phyloP scores from a whole-genome alignment of 2,329 filamentous ascomycete species.

The Trichoderma arundinaceum region DNA sequence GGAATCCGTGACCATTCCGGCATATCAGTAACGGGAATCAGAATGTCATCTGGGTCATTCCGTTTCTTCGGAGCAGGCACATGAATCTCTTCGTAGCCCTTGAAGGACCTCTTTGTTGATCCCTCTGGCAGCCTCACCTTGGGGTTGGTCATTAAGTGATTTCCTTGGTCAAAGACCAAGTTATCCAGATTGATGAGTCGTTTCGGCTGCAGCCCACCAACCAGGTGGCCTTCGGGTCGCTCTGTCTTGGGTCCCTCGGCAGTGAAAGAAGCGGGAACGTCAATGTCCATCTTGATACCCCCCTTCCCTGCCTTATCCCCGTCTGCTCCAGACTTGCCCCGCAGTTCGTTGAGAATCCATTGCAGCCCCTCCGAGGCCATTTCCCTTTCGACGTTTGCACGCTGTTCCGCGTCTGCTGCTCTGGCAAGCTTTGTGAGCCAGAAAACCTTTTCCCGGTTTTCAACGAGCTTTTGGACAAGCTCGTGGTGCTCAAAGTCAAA shows the following conservation, averaged over 20 bases:
- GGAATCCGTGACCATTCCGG: slow-evolving; percentile 90
- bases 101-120: slow-evolving; percentile 93
- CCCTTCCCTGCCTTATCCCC: slow-evolving; percentile 69
- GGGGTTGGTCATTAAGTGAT: slow-evolving; percentile 99
- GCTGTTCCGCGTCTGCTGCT: slow-evolving; percentile 78
- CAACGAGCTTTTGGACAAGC: slow-evolving; percentile 86
- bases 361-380: slow-evolving; percentile 89
- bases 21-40: slow-evolving; percentile 84
- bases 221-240: slow-evolving; percentile 68
- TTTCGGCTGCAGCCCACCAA: slow-evolving; percentile 84
- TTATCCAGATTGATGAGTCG: slow-evolving; percentile 94
- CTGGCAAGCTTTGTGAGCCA: slow-evolving; percentile 91
- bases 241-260: slow-evolving; percentile 57
- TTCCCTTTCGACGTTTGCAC: slow-evolving; percentile 80
- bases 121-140: slow-evolving; percentile 93
- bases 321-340: slow-evolving; percentile 69
- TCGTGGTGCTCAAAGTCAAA: slow-evolving; percentile 98
- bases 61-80: slow-evolving; percentile 91
- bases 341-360: slow-evolving; percentile 85
- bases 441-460: slow-evolving; percentile 90
- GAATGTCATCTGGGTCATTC: slow-evolving; percentile 76
- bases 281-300: slow-evolving; percentile 96
- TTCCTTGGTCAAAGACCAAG: slow-evolving; percentile 94
- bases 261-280: slow-evolving; percentile 68
- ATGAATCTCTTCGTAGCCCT: slow-evolving; percentile 98